Evolutionary conservation across 257 asterid species (phyloP), one percentile per base, ranked within the genome.

Genomic region (Solanum acaule): DNA sequence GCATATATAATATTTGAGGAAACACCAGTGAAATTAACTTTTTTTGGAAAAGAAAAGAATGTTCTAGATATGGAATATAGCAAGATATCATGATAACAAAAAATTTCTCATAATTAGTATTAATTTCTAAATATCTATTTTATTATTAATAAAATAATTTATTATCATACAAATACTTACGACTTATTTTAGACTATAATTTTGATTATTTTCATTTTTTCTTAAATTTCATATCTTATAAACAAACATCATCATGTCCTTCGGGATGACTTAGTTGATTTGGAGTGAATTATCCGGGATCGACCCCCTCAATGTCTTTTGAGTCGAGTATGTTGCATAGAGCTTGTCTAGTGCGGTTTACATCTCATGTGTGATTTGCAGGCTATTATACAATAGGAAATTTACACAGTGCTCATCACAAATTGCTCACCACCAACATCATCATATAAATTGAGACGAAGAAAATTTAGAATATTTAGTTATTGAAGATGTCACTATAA

Each of bases 301-400:
- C 1, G 20, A 46, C 7, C 56, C 56, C 16, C 2, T 13, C 18
- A 46, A 13, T 46, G 56, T 0, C 56, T 46, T 46, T 4, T 4
- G 56, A 46, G 56, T 14, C 1, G 1, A 13, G 56, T 13, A 46
- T 46, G 7, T 46, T 18, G 7, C 56, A 46, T 46, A 46, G 6
- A 46, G 56, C 56, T 46, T 46, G 7, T 13, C 6, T 14, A 46
- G 59, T 5, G 3, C 2, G 20, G 7, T 46, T 46, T 46, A 46
- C 20, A 46, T 46, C 20, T 0, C 8, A 5, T 11, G 49, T 42
- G 0, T 11, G 15, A 1, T 42, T 42, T 12, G 49, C 3, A 42
- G 6, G 0, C 20, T 14, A 13, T 46, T 46, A 46, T 2, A 13
- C 56, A 46, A 4, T 46, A 18, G 0, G 20, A 0, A 0, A 46